Evolutionary conservation across 108 stramenopile species (phyloP).

Genomic region (Pseudonitzschia pungens): DNA sequence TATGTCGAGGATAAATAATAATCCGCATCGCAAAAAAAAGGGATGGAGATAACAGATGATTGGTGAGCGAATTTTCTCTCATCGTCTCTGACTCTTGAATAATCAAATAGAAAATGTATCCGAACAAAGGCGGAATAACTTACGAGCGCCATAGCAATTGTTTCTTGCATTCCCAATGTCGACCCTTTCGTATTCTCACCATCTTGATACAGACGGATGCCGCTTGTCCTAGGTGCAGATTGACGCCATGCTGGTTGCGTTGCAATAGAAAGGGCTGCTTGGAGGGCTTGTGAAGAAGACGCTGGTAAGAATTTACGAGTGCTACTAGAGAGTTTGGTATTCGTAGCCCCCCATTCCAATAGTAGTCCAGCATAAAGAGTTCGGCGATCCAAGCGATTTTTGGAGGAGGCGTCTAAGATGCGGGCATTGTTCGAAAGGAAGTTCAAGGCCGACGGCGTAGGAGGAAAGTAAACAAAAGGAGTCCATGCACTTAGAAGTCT

Average conservation of each 20-base stretch:
- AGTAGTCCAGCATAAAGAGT: constrained; percentile 73
- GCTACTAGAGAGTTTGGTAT: constrained; percentile 42
- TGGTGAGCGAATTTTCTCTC: neutral
- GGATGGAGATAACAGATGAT: neutral
- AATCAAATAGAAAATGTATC: neutral
- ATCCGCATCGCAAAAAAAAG: neutral
- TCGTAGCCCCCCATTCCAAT: constrained; percentile 57
- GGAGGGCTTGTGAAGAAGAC: constrained; percentile 47
- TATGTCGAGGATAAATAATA: neutral
- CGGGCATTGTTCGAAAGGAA: constrained; percentile 35
- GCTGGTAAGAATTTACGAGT: constrained; percentile 58
- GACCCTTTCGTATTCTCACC: constrained; percentile 19
- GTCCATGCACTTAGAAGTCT: constrained; percentile 57
- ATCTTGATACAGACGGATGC: constrained; percentile 40
- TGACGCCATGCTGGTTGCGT: constrained; percentile 82
- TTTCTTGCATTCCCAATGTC: constrained; percentile 89
- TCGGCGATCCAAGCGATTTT: constrained; percentile 70
- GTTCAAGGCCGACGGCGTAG: constrained; percentile 31
- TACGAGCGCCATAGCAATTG: constrained; percentile 77
- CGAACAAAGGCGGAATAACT: constrained; percentile 9
- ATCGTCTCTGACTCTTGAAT: neutral
- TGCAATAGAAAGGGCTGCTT: constrained; percentile 76
- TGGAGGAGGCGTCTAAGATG: constrained; percentile 52
- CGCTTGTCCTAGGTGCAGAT: constrained; percentile 37
- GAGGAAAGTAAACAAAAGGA: constrained; percentile 67